Conservation (phyloP, 805 yeast species). For the Starmerella ratchasimensis region DNA sequence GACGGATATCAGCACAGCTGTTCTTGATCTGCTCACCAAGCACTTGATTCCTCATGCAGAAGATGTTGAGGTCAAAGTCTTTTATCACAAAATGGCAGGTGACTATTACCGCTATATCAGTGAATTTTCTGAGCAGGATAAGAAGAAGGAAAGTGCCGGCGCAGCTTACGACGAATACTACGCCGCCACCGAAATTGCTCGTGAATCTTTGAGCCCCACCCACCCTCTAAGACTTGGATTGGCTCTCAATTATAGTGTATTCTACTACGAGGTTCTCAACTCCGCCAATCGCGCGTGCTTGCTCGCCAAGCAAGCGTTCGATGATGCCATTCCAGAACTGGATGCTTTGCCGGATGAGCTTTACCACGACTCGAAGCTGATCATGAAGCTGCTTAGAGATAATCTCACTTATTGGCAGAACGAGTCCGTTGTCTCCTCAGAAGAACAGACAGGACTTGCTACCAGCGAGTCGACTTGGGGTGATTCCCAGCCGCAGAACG, state of each 20-base stretch:
- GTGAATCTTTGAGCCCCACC: slow-evolving; percentile 92
- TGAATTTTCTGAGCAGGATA: slow-evolving; percentile 84
- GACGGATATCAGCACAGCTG: slow-evolving; percentile 86
- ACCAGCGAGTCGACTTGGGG: too few species aligned
- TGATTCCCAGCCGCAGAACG: too few species aligned
- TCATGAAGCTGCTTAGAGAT: slow-evolving; percentile 97
- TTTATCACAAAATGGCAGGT: slow-evolving; percentile 98
- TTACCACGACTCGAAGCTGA: slow-evolving; percentile 94
- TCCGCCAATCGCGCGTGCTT: slow-evolving; percentile 98
- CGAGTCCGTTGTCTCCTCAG: slow-evolving; percentile 29
- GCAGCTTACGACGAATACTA: slow-evolving; percentile 88
- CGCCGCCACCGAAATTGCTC: slow-evolving; percentile 93
- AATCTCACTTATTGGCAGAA: slow-evolving; percentile 96
- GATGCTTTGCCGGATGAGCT: slow-evolving; percentile 96
- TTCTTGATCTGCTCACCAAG: slow-evolving; percentile 70
- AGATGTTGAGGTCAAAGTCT: slow-evolving; percentile 94
- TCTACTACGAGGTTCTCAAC: slow-evolving; percentile 94
- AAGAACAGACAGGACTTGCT: background rate
- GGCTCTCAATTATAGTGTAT: slow-evolving; percentile 94
- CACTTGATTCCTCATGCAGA: slow-evolving; percentile 89
- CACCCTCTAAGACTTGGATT: slow-evolving; percentile 97
- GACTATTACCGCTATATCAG: slow-evolving; percentile 98
- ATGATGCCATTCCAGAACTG: slow-evolving; percentile 97
- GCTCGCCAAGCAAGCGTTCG: slow-evolving; percentile 97
- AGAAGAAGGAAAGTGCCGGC: slow-evolving; percentile 85